Base-by-base conservation (phyloP, 1,284 basidiomycete genomes). In the Psilocybe mexicana region DNA sequence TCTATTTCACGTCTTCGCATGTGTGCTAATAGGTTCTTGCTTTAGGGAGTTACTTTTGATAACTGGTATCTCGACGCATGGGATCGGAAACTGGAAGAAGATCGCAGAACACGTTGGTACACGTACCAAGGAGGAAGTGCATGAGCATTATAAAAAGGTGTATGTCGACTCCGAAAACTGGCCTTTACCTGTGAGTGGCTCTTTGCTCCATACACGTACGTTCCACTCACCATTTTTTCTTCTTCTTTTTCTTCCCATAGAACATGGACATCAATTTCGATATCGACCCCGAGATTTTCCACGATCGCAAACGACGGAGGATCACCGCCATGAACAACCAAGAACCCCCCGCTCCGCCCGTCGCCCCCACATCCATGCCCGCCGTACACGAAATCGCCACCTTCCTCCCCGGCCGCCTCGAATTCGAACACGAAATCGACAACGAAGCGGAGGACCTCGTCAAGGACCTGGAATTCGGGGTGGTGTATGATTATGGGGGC, bases 381-480 rank as follows among this genome's bases (percentile, higher is more conserved):
- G 94, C 92, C 1, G 90, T 95, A 30, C 97, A 98, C 74, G 97
- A 99, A 76, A 84, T 99, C 43, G 88, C 88, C 10, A 93, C 92
- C 0, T 98, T 92, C 76, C 92, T 99, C 74, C 96, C 96, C 6
- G 96, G 96, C 18, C 89, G 97, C 45, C 82, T 99, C 50, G 96
- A 99, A 72, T 99, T 99, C 71, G 97, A 99, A 71, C 92, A 94
- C 65, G 97, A 99, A 74, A 78, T 94, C 18, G 96, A 98, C 70
- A 96, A 97, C 70, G 95, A 98, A 38, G 96, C 96, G 0, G 96
- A 99, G 70, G 89, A 96, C 68, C 76, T 94, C 1, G 90, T 98
- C 64, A 99, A 98, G 75, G 95, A 99, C 70, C 82, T 99, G 64
- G 96, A 98, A 71, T 98, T 98, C 67, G 96, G 94, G 2, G 77